Base-by-base conservation (phyloP, 768 basidiomycete genomes). In the Mycena maculata region DNA sequence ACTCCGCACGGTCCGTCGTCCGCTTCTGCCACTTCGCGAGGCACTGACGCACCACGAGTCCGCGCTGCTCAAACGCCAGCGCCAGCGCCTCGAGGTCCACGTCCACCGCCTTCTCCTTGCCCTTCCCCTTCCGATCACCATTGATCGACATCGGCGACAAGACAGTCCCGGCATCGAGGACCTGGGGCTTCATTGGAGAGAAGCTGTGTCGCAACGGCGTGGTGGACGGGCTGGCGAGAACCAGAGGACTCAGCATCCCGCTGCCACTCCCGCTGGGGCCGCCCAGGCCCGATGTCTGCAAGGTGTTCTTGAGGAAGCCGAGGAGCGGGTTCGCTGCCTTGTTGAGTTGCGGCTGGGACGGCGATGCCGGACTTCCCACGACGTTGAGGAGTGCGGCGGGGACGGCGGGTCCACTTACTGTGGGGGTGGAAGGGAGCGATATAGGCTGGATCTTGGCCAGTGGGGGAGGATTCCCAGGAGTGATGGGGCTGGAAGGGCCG, bases 1-100 rank as follows among this genome's bases (percentile, higher is more conserved):
- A 92, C n/a, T 82, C 85, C 39, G 77, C 82, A 57, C 81, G 80
- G 36, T 86, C 85, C 1, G 76, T 76, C 11, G 83, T 68, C 49
- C 80, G 80, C 67, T 83, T 76, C 69, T 81, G 73, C 90, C 90
- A 91, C 39, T 65, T 74, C 47, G 72, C 71, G 64, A 88, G 86
- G 38, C 71, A 78, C 38, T 76, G 71, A 67, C 80, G 84, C 38
- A 89, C 81, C 30, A 83, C 59, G 25, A 72, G 64, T 28, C 83
- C 76, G 59, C 77, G 80, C 49, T 78, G 80, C 23, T 74, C 76
- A 72, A 89, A 89, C 4, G 73, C 73, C 20, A 81, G 53, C 9
- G 85, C 86, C 59, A 76, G 81, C 58, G 76, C 78, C 63, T 83
- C 75, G 73, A 85, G 72, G 33, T 76, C 73, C 36, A 65, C 66